phyloP scores from a whole-genome alignment of 1,284 basidiomycete species.

The Ustilago crameri region DNA sequence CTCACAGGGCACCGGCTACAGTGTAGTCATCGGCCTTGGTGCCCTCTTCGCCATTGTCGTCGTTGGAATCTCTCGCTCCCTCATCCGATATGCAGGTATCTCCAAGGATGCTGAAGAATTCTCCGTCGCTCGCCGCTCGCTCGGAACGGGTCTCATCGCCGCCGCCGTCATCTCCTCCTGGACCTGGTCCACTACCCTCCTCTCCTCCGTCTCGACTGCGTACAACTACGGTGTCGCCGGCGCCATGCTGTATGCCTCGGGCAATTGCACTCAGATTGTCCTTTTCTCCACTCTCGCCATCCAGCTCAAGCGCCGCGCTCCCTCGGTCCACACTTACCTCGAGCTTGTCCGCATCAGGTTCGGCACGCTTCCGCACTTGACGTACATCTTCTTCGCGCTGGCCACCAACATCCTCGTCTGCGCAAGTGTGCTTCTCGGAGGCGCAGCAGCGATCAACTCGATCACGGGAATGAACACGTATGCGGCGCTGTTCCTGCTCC shows the following conservation, averaged over 20 bases:
- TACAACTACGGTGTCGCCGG: conserved; percentile 64
- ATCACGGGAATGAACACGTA: conserved; percentile 60
- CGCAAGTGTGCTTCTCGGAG: conserved; percentile 53
- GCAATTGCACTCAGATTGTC: conserved; percentile 58
- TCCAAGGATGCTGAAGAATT: conserved; percentile 54
- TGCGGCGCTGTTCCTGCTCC: conserved; percentile 54
- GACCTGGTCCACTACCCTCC: conserved; percentile 62
- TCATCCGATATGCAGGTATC: conserved; percentile 48
- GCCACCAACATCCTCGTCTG: conserved; percentile 64
- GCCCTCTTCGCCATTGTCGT: conserved; percentile 63
- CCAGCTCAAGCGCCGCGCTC: conserved; percentile 58
- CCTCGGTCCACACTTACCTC: conserved; percentile 58
- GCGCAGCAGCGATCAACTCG: conserved; percentile 54
- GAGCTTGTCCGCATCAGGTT: conserved; percentile 56
- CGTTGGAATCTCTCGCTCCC: conserved; percentile 50
- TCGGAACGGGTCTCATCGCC: conserved; percentile 59
- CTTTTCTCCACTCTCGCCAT: conserved; percentile 61
- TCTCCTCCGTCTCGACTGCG: conserved; percentile 51
- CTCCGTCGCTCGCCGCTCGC: conserved; percentile 50
- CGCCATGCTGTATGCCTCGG: conserved; percentile 58
- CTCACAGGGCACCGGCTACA: conserved; percentile 64
- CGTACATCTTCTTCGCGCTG: conserved; percentile 60
- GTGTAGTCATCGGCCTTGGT: conserved; percentile 64
- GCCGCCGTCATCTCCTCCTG: conserved; percentile 60
- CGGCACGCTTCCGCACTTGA: conserved; percentile 53